Conservation (phyloP, 2,329 filamentous ascomycete genomes). For the Exophiala oligosperma region DNA sequence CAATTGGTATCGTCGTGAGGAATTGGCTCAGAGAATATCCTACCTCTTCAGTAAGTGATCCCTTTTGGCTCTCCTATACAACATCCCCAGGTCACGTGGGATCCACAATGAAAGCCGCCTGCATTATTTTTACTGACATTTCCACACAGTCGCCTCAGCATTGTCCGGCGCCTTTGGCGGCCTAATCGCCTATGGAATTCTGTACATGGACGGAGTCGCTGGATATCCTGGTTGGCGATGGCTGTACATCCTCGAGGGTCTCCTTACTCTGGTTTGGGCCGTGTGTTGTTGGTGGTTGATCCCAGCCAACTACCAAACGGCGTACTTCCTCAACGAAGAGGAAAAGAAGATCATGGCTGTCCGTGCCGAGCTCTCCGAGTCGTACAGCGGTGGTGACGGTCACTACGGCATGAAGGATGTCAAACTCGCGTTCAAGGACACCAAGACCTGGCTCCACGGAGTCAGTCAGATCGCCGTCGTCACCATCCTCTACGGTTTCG, state of each 20-base stretch:
- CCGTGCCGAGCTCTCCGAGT: conserved; percentile 34
- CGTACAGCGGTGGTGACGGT: conserved; percentile 29
- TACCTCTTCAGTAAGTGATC: conserved; percentile 38
- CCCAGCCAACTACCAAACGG: conserved; percentile 35
- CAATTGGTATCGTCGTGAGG: conserved; percentile 43
- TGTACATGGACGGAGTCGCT: conserved; percentile 51
- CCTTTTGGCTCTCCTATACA: neutral
- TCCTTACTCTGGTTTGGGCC: conserved; percentile 34
- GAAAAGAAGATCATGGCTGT: conserved; percentile 37
- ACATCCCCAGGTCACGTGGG: too few relatives aligned
- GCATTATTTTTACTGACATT: neutral
- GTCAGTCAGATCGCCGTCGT: conserved; percentile 38
- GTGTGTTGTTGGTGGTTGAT: conserved; percentile 31
- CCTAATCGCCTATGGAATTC: conserved; percentile 26
- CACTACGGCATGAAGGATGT: conserved; percentile 33
- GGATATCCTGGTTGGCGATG: conserved; percentile 39
- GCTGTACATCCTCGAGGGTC: conserved; percentile 35
- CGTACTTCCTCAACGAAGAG: conserved; percentile 33
- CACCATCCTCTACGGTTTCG: conserved; percentile 43
- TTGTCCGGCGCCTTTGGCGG: conserved; percentile 27
- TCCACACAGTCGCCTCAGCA: conserved; percentile 17
- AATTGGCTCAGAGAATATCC: conserved; percentile 43
- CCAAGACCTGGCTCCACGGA: conserved; percentile 34
- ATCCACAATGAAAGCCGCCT: too few relatives aligned
- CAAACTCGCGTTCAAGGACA: conserved; percentile 33